A percentile compares a stretch with the other conserved stretches of the same genome.
phyloP scores from a whole-genome alignment of 352 stramenopile genomes.

The Aphanomyces invadans region DNA sequence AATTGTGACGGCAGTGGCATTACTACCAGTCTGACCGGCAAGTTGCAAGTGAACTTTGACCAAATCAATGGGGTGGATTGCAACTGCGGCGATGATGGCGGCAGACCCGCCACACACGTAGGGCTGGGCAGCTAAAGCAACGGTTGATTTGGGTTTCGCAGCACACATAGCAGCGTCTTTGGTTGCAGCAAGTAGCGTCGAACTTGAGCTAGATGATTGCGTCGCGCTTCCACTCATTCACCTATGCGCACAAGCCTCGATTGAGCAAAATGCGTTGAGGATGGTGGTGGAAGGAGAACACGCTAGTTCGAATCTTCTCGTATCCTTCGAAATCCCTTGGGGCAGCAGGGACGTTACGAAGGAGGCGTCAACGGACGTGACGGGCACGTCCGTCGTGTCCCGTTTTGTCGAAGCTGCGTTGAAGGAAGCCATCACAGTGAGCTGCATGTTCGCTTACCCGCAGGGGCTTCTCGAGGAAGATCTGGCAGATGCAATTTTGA shows the following conservation, averaged over 20 bases:
- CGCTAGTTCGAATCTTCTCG: constrained; percentile 5
- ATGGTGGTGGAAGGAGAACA: background rate
- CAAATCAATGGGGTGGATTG: constrained; percentile 87
- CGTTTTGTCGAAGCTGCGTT: background rate
- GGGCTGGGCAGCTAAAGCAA: constrained; percentile 53
- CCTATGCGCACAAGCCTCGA: background rate
- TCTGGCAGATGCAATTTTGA: background rate
- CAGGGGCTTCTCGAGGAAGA: background rate
- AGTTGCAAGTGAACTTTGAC: constrained; percentile 88
- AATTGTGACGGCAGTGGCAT: constrained; percentile 64
- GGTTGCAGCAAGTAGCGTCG: background rate
- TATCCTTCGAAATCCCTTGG: constrained; percentile 5
- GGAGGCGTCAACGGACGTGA: background rate
- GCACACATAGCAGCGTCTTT: constrained; percentile 6
- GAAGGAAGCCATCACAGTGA: background rate
- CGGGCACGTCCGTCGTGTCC: background rate
- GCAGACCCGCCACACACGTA: constrained; percentile 73
- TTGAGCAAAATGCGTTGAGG: background rate
- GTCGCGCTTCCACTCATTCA: constrained; percentile 8
- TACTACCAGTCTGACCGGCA: constrained; percentile 65
- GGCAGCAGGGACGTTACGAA: background rate
- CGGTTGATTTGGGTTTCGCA: constrained; percentile 27
- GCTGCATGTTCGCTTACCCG: too few relatives aligned
- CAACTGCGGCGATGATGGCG: constrained; percentile 62
- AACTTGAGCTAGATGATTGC: constrained; percentile 1